phyloP scores from a whole-genome alignment of 1,139 yeast genomes.

The Candida smagusa region DNA sequence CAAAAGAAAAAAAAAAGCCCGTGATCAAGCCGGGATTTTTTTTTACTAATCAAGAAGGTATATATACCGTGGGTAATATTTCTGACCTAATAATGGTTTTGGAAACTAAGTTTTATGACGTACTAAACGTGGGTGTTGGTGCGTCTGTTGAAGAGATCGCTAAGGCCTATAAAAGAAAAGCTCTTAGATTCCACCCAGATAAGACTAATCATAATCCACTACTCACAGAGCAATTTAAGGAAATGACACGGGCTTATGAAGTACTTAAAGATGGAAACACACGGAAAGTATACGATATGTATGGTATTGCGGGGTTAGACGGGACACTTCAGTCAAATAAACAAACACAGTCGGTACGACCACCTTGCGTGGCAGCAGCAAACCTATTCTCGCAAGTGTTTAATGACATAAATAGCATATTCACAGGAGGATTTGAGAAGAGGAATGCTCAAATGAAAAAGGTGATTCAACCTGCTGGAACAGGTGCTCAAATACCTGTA shows the following conservation, averaged over 20 bases:
- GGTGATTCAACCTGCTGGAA: slow-evolving; percentile 13
- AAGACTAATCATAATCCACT: slow-evolving; percentile 45
- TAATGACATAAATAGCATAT: slow-evolving; percentile 34
- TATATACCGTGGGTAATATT: not conserved
- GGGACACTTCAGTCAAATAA: slow-evolving; percentile 17
- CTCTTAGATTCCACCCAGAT: slow-evolving; percentile 46
- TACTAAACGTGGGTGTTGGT: slow-evolving; percentile 29
- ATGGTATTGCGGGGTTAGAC: slow-evolving; percentile 40
- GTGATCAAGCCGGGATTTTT: too few relatives aligned
- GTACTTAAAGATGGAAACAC: slow-evolving; percentile 30
- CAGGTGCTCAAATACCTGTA: slow-evolving; percentile 9
- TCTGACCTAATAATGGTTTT: slow-evolving; percentile 18
- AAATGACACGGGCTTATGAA: slow-evolving; percentile 43
- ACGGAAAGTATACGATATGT: slow-evolving; percentile 34
- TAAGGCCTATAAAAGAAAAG: slow-evolving; percentile 37
- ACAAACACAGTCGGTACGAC: slow-evolving; percentile 3
- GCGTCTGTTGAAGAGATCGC: slow-evolving; percentile 42
- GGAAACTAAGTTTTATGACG: slow-evolving; percentile 37
- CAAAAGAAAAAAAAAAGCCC: slow-evolving; percentile 4
- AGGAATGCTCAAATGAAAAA: slow-evolving; percentile 9
- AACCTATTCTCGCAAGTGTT: slow-evolving; percentile 41
- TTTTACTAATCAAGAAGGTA: not conserved
- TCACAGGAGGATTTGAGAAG: slow-evolving; percentile 9
- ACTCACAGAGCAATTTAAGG: slow-evolving; percentile 44
- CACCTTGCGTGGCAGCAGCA: slow-evolving; percentile 15